These are phyloP conservation scores for Phytopythium mirpurense DNA, from an alignment of 352 stramenopile species.

Conservation along the genomic window DNA sequence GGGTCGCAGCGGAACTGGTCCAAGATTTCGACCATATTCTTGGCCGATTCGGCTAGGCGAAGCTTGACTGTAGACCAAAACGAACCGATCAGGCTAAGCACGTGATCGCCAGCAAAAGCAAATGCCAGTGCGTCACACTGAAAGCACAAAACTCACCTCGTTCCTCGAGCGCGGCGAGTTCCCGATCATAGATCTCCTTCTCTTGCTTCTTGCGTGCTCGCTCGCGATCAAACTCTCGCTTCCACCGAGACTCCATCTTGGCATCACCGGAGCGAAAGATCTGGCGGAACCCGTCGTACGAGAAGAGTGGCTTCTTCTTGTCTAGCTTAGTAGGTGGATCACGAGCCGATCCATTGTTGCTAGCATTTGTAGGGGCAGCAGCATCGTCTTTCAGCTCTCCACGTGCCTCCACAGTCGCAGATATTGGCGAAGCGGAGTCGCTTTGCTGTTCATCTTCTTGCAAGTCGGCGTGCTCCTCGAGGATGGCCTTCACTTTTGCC, in stretches of 20 bases:
- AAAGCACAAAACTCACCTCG: constrained; percentile 42
- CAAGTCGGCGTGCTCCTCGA: constrained; percentile 37
- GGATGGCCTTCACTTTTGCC: constrained; percentile 48
- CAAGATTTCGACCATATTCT: constrained; percentile 66
- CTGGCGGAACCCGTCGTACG: constrained; percentile 56
- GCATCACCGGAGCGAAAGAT: constrained; percentile 58
- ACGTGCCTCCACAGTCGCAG: neutral
- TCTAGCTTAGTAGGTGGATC: constrained; percentile 6
- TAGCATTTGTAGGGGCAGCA: neutral
- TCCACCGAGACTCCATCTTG: constrained; percentile 46
- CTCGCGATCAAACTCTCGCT: constrained; percentile 66
- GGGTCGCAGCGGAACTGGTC: constrained; percentile 49
- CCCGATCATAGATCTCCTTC: constrained; percentile 62
- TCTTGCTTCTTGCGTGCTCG: constrained; percentile 47
- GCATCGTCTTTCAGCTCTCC: neutral
- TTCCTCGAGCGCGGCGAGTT: constrained; percentile 59
- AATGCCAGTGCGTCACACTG: too few species aligned
- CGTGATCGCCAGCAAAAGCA: too few species aligned
- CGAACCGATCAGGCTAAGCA: too few species aligned
- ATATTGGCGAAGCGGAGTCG: neutral
- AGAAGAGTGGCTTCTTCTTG: constrained; percentile 26
- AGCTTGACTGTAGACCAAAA: constrained; percentile 37
- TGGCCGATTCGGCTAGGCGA: constrained; percentile 62
- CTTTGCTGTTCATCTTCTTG: constrained; percentile 8
- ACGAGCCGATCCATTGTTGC: neutral